Percentiles rank a stretch among this genome's conserved stretches.
Evolutionary conservation across 2,329 filamentous ascomycete species (phyloP).

Genomic region (Aspergillus eucalypticola): DNA sequence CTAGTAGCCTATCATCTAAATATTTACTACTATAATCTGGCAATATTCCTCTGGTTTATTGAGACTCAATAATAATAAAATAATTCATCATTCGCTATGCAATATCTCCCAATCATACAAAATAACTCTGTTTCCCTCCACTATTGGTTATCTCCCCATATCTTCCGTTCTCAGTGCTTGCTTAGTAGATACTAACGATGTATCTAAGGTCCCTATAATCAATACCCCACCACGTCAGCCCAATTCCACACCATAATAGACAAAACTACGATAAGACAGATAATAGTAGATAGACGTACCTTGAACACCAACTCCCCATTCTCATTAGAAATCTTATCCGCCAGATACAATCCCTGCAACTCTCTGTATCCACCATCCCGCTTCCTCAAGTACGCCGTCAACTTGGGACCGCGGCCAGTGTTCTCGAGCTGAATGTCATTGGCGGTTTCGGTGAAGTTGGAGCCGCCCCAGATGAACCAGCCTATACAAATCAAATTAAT

Average conservation of each 20-base stretch:
- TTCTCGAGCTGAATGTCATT: slow-evolving; percentile 17
- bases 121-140: not conserved
- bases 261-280: too few species aligned
- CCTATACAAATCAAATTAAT: slow-evolving; percentile 7
- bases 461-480: slow-evolving; percentile 25
- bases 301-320: slow-evolving; percentile 20
- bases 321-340: slow-evolving; percentile 21
- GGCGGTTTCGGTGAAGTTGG: slow-evolving; percentile 20
- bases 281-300: not conserved
- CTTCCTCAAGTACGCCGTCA: slow-evolving; percentile 20
- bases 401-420: slow-evolving; percentile 18
- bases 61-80: too few species aligned
- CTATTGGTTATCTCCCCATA: too few species aligned
- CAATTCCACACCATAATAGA: not conserved
- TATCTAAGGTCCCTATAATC: not conserved
- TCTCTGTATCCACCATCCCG: slow-evolving; percentile 15
- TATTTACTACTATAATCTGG: too few species aligned
- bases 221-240: not conserved
- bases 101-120: not conserved
- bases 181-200: too few species aligned
- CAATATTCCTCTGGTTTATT: too few species aligned
- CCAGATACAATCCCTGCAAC: slow-evolving; percentile 19
- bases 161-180: too few species aligned
- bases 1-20: too few species aligned
- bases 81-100: not conserved